Evolutionary conservation across 805 yeast species (phyloP).

Genomic region (Blastobotrys attinorum): DNA sequence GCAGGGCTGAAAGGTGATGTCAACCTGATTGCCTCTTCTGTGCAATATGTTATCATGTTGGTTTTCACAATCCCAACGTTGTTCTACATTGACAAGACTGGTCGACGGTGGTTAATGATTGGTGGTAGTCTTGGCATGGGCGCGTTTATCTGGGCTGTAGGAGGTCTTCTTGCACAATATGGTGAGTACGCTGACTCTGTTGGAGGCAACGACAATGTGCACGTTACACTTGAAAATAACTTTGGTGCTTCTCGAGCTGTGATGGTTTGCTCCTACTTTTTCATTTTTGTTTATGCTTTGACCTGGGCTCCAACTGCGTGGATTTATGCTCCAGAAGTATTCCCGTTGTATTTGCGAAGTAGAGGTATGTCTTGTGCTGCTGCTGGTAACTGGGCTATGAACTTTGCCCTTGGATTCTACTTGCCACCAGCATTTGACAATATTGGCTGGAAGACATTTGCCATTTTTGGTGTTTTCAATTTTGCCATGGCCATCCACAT

Average conservation of each 20-base stretch:
- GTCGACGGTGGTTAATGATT: conserved; percentile 42
- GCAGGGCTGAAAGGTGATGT: conserved; percentile 47
- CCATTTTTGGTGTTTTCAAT: conserved; percentile 80
- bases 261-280: conserved; percentile 38
- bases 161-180: conserved; percentile 32
- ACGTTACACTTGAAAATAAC: conserved; percentile 22
- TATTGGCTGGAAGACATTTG: conserved; percentile 66
- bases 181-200: conserved; percentile 32
- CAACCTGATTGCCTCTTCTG: conserved; percentile 35
- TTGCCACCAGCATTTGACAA: conserved; percentile 55
- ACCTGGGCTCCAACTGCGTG: conserved; percentile 22
- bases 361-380: conserved; percentile 54
- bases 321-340: conserved; percentile 48
- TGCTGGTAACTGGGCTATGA: conserved; percentile 1
- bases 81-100: conserved; percentile 46
- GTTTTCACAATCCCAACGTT: conserved; percentile 49
- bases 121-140: conserved; percentile 41
- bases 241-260: conserved; percentile 30
- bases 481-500: conserved; percentile 60
- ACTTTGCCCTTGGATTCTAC: conserved; percentile 37
- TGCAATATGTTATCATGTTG: conserved; percentile 41
- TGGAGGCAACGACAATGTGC: conserved; percentile 28
- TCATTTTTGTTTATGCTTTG: conserved; percentile 43
- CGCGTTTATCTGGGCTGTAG: conserved; percentile 54
- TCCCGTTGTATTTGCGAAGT: conserved; percentile 70